Conservation (phyloP, 305 asterid genomes). For the Solanum hybrid region DNA sequence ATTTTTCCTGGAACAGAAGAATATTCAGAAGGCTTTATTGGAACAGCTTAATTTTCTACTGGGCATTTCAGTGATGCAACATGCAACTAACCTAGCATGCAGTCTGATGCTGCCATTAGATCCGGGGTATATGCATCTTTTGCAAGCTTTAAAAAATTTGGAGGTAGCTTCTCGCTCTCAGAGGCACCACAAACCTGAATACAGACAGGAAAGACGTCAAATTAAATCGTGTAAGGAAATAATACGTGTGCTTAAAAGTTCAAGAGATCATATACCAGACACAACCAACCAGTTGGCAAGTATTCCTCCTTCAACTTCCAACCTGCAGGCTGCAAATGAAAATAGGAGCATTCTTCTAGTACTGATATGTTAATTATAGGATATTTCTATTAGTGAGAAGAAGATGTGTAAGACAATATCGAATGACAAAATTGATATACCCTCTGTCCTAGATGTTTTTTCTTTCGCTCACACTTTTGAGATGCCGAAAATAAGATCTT, state of each 20-base stretch:
- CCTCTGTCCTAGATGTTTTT: neutral
- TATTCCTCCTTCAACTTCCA: slow-evolving; percentile 92
- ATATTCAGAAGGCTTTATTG: neutral
- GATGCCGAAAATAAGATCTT: neutral
- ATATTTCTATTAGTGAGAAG: neutral
- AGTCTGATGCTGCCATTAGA: slow-evolving; percentile 92
- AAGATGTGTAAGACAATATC: neutral
- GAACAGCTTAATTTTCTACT: slow-evolving; percentile 2
- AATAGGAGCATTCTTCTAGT: neutral
- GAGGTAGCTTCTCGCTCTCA: slow-evolving; percentile 66
- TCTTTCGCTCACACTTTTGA: neutral
- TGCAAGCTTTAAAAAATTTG: slow-evolving; percentile 78
- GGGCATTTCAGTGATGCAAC: slow-evolving; percentile 17
- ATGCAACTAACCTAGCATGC: slow-evolving; percentile 87
- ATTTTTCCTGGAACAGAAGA: slow-evolving; percentile 63
- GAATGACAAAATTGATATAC: neutral
- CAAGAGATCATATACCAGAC: slow-evolving; percentile 65
- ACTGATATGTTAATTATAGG: neutral
- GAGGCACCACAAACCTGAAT: slow-evolving; percentile 96
- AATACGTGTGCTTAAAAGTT: neutral
- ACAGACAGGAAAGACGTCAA: slow-evolving; percentile 3
- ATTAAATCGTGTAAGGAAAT: neutral
- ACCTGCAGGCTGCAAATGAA: slow-evolving; percentile 77
- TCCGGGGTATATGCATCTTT: slow-evolving; percentile 94
- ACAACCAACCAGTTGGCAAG: slow-evolving; percentile 93